Evolutionary conservation across 2,329 filamentous ascomycete species (phyloP), one percentile per base, ranked within the genome.

Genomic region (Cyphellophora attinorum): DNA sequence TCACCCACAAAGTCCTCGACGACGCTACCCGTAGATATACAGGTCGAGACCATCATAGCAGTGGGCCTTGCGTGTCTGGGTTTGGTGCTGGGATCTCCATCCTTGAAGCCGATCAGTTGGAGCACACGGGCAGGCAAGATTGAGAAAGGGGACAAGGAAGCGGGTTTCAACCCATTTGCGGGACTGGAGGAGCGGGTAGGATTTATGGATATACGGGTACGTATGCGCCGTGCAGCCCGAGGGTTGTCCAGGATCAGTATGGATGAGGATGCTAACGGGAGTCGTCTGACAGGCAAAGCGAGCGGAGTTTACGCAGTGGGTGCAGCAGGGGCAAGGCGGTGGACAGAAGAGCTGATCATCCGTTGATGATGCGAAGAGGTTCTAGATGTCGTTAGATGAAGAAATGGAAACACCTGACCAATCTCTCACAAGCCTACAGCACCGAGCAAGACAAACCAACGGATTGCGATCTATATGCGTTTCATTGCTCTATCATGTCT

Each of bases 41-140:
- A 78, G 23, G 71, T 93, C 48, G 91, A 98, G 61, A 86, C 88
- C 1, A 67, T 96, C 11, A 58, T 82, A 28, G 83, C 86, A 2
- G 79, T 91, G 4, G 58, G 93, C 15, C 55, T 88, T n/a, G 71
- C 93, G n/a, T 83, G 80, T 35, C 56, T 85, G 1, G 91, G 89
- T 27, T 75, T 96, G 17, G 85, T 95, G 1, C 59, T 85, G 1
- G 78, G 79, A 21, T 81, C 84, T 3, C 79, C 84, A 10, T 74
- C 76, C 29, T 67, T 96, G 44, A 81, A 85, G 55, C 91, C 91
- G 3, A 89, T 96, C 49, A 88, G 66, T 72, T 96, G 55, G 85
- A 93, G 67, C 68, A 81, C 42, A 71, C 91, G 61, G 81, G 81
- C 48, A 58, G 78, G 79, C 17, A 72, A 81, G 51, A 75, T 81